These are phyloP conservation scores for Massarina eburnea DNA, from an alignment of 2,329 filamentous ascomycete genomes.

Conservation along the genomic window DNA sequence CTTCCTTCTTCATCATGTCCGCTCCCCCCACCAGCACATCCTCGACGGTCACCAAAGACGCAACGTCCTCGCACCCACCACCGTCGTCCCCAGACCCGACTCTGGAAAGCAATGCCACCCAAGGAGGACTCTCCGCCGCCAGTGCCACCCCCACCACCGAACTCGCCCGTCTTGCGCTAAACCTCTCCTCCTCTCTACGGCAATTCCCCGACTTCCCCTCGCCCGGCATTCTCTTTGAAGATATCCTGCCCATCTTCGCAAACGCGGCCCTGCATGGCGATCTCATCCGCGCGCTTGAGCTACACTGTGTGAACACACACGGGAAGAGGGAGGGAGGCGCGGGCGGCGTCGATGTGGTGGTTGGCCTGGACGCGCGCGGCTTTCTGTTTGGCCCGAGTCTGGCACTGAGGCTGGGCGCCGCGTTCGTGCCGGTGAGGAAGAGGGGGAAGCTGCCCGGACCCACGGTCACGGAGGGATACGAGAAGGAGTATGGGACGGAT, in stretches of 20 bases:
- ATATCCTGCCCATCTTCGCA: slow-evolving; percentile 95
- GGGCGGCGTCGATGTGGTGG: slow-evolving; percentile 77
- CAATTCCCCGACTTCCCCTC: slow-evolving; percentile 91
- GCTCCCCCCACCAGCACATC: slow-evolving; percentile 14
- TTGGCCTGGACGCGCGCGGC: slow-evolving; percentile 90
- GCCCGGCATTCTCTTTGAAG: slow-evolving; percentile 92
- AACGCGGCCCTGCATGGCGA: slow-evolving; percentile 71
- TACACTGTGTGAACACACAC: slow-evolving; percentile 72
- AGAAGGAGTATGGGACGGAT: slow-evolving; percentile 96
- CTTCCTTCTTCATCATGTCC: slow-evolving; percentile 36
- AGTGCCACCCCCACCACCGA: slow-evolving; percentile 53
- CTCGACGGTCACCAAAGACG: slow-evolving; percentile 18
- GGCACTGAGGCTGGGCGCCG: slow-evolving; percentile 77
- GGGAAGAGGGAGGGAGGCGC: no score
- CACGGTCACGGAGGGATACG: slow-evolving; percentile 79
- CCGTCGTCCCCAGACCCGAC: slow-evolving; percentile 36
- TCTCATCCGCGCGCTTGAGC: slow-evolving; percentile 81
- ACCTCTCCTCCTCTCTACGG: slow-evolving; percentile 71
- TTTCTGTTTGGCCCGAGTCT: slow-evolving; percentile 94
- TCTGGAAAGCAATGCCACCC: slow-evolving; percentile 47
- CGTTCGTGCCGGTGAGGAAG: slow-evolving; percentile 93
- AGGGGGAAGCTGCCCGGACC: slow-evolving; percentile 92
- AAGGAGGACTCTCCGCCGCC: slow-evolving; percentile 53
- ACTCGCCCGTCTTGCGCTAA: slow-evolving; percentile 62
- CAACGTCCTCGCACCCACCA: slow-evolving; percentile 38